Base-by-base conservation (phyloP, 1,284 basidiomycete species). In the Phylloboletellus chloephorus region DNA sequence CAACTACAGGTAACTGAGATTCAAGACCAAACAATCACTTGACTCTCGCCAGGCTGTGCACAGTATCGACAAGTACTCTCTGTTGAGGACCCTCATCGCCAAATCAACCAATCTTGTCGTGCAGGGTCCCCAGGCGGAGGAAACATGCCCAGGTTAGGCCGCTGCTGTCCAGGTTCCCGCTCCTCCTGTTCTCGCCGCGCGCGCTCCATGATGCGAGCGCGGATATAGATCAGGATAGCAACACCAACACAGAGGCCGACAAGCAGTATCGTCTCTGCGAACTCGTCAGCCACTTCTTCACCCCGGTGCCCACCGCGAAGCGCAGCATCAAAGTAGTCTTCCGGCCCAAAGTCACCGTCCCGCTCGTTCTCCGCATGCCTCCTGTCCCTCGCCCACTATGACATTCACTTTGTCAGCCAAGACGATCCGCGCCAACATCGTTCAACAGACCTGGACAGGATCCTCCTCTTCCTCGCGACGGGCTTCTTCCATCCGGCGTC, bases 291-390 rank as follows among this genome's bases (percentile, higher is more conserved):
- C 1, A 72, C 73, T 20, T 71, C 74, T 15, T 79, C 78, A 16
- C 74, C 76, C n/a, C 78, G 69, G 37, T 74, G 65, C 6, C 69
- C 73, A 16, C 76, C 75, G 29, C 81, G 73, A 42, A 78, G 53
- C 7, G 77, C 74, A 2, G 69, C 82, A 19, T 88, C 84, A 53
- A 86, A 82, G 61, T 85, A 87, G 56, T 89, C 87, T 43, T 88
- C 85, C 0, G 83, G 80, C 6, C 82, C 83, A 50, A 80, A 79
- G 45, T 89, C 87, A 34, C 69, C 67, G 28, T 88, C 82, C 15
- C 78, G 71, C 21, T 86, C 86, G 47, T 73, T 71, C 50, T 87
- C 86, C 5, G 79, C 78, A 37, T 77, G 74, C 48, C 81, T 70
- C 34, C 82, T 74, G 15, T 86, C 78, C 39, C 82, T 69, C 16